These are phyloP conservation scores for Leccinum incarnatum DNA, from an alignment of 768 basidiomycete species.

Conservation along the genomic window DNA sequence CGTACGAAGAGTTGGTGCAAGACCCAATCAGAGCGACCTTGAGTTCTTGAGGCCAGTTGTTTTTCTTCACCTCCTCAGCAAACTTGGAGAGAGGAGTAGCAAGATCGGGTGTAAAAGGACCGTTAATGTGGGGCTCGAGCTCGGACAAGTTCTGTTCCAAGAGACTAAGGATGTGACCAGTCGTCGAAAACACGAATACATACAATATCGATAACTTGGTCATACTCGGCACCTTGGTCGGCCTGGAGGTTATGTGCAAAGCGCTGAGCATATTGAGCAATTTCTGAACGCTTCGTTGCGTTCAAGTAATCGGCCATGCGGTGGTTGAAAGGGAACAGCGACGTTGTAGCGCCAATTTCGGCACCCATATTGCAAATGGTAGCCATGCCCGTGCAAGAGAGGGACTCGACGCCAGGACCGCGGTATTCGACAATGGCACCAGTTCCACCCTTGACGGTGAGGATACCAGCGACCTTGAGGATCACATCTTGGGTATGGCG, in stretches of 20 bases:
- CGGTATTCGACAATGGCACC: slow-evolving; percentile 98
- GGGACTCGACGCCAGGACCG: slow-evolving; percentile 91
- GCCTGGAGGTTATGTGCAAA: slow-evolving; percentile 91
- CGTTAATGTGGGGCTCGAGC: slow-evolving; percentile 99
- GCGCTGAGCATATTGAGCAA: slow-evolving; percentile 82
- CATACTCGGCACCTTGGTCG: slow-evolving; percentile 88
- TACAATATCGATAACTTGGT: slow-evolving; percentile 89
- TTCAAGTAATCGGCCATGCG: slow-evolving; percentile 93
- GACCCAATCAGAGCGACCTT: slow-evolving; percentile 98
- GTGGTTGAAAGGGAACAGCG: slow-evolving; percentile 96
- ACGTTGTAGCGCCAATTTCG: slow-evolving; percentile 98
- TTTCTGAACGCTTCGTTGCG: slow-evolving; percentile 89
- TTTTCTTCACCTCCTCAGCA: slow-evolving; percentile 85
- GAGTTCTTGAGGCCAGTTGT: slow-evolving; percentile 95
- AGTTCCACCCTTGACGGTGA: slow-evolving; percentile 99
- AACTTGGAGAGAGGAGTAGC: slow-evolving; percentile 98
- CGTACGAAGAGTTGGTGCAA: slow-evolving; percentile 99
- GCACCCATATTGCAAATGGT: slow-evolving; percentile 99
- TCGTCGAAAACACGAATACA: slow-evolving; percentile 26
- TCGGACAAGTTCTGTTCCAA: slow-evolving; percentile 78
- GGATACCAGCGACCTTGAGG: slow-evolving; percentile 97
- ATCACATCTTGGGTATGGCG: slow-evolving; percentile 71
- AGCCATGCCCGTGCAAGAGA: slow-evolving; percentile 98
- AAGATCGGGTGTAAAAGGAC: slow-evolving; percentile 99
- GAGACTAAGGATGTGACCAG: neutral